Evolutionary conservation across 192 early-diverging fungal species (phyloP).

Genomic region (Backusella circina): DNA sequence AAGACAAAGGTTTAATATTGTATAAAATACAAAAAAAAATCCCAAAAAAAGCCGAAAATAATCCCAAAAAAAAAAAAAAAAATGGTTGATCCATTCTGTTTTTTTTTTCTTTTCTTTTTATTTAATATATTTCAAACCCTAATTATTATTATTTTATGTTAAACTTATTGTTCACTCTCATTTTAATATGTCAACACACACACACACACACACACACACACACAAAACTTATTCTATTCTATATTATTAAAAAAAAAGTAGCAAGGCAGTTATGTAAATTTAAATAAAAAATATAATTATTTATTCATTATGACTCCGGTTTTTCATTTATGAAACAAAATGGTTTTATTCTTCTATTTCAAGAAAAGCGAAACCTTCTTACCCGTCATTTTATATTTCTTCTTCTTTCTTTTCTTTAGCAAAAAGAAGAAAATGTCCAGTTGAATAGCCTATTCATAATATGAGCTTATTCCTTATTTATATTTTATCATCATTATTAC

Average conservation of each 20-base stretch:
- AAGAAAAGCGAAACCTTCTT: background rate
- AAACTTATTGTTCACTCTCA: background rate
- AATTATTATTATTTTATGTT: background rate
- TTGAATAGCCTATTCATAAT: background rate
- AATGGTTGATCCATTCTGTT: background rate
- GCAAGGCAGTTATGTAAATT: background rate
- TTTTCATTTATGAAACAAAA: background rate
- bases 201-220: too few species aligned
- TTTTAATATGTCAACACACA: background rate
- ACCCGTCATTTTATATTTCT: background rate
- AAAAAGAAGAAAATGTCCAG: background rate
- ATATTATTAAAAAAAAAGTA: background rate
- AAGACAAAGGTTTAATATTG: background rate
- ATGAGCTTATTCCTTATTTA: background rate
- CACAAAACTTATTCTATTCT: background rate
- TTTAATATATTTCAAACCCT: background rate
- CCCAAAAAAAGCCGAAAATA: background rate
- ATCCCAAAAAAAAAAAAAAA: background rate
- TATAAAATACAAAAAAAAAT: background rate
- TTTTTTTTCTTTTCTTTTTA: too few species aligned
- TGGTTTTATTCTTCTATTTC: background rate
- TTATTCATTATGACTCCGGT: background rate
- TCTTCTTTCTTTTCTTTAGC: background rate
- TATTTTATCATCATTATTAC: background rate
- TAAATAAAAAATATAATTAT: background rate